phyloP scores from a whole-genome alignment of 805 yeast species.

The Grigorovia jiainica region DNA sequence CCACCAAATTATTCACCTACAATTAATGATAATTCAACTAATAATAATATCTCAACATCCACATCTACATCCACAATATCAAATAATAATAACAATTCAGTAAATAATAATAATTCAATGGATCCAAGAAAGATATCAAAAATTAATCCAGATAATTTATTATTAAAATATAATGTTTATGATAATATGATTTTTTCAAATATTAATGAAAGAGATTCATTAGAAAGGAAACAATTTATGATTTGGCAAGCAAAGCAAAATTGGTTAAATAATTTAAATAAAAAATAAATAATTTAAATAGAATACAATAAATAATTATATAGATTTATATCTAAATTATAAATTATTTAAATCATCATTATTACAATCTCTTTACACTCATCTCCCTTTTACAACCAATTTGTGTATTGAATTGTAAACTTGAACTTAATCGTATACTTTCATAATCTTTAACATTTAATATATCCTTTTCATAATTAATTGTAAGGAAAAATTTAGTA shows the following conservation, averaged over 20 bases:
- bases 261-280: neutral
- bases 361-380: neutral
- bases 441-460: neutral
- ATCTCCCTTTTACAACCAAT: neutral
- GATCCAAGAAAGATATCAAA: constrained; percentile 26
- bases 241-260: constrained; percentile 45
- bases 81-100: neutral
- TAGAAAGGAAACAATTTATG: constrained; percentile 33
- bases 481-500: neutral
- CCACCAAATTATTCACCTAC: constrained; percentile 35
- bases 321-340: neutral
- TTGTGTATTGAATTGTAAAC: neutral
- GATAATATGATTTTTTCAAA: constrained; percentile 11
- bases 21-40: neutral
- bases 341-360: neutral
- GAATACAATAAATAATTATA: neutral
- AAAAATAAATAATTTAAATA: neutral
- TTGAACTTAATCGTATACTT: neutral
- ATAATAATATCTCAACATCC: too few relatives aligned
- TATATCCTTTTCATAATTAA: neutral
- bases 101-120: neutral
- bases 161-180: constrained; percentile 20
- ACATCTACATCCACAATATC: too few relatives aligned
- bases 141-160: constrained; percentile 25
- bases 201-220: constrained; percentile 15